phyloP scores from a whole-genome alignment of 2,329 filamentous ascomycete species.

The Apiospora hydei region DNA sequence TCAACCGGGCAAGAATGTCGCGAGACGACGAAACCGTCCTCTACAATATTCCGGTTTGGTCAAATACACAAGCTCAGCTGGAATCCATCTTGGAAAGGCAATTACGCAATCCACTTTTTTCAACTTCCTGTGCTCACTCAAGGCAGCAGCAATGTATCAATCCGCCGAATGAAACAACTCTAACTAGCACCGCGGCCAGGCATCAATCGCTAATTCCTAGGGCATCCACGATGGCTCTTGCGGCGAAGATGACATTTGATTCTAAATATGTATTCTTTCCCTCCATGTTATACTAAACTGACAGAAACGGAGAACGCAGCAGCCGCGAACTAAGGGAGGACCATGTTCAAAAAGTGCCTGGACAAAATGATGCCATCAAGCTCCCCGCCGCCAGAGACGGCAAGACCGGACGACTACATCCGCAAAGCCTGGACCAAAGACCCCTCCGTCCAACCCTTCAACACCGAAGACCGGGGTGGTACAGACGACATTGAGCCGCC shows the following conservation, averaged over 20 bases:
- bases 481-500: background rate
- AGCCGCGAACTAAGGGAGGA: too few relatives aligned
- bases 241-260: background rate
- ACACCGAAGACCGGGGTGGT: background rate
- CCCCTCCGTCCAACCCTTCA: background rate
- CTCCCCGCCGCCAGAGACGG: background rate
- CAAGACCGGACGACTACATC: background rate
- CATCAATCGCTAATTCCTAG: background rate
- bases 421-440: slow-evolving; percentile 6
- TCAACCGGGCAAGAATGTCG: too few relatives aligned
- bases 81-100: background rate
- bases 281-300: too few relatives aligned
- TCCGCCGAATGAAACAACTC: background rate
- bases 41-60: background rate
- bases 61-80: background rate
- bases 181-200: background rate
- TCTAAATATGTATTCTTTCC: background rate
- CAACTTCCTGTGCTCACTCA: background rate
- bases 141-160: background rate
- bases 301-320: too few relatives aligned
- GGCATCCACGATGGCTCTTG: background rate
- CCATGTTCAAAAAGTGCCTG: background rate
- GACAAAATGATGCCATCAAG: background rate
- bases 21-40: too few relatives aligned
- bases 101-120: background rate